Base-by-base conservation (phyloP, 2,329 filamentous ascomycete species). In the Beauveria scarabaeidicola region DNA sequence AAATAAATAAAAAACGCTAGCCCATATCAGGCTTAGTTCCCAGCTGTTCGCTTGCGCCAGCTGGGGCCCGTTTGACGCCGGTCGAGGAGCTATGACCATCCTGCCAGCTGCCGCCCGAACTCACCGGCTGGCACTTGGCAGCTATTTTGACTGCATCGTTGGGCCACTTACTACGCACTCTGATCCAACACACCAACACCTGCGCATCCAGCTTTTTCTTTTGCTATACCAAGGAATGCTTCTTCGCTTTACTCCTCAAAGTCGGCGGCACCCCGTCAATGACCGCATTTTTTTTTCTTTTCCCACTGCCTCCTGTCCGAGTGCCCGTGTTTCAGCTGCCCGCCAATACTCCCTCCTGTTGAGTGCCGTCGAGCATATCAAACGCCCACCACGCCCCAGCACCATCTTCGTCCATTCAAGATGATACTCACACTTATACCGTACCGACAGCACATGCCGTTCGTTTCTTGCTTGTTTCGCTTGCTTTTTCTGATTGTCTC, bases 51-150 rank as follows among this genome's bases (percentile, higher is more conserved):
- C 57, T 47, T 47, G 23, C 57, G 50, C 57, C 57, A 59, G 57
- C 29, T 29, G 48, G 29, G 29, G 15, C 50, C 48, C 50, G 21
- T 38, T 53, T 53, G 57, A 38, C 50, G 57, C 57, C 36, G 41
- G 47, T 9, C 10, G 11, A 29, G 48, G 57, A 59, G 57, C 57
- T 53, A 59, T 59, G 57, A 53, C 57, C 57, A 59, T 19, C 38
- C 47, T 58, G 56, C 46, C 54, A 58, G 32, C 56, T 58, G 38
- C 43, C 53, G 19, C 25, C 56, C 46, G 47, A 44, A 48, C 47
- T 51, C 36, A 10, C 44, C 46, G 44, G 46, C 23, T 25, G 53
- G 27, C 53, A 44, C n/a, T 19, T 51, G 36, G 17, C 53, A 56
- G 27, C 53, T 56, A 40, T 48, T 48, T 56, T 32, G 55, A 58